Conservation (phyloP, 2,329 filamentous ascomycete genomes). For the Tolypocladium endophyticum region DNA sequence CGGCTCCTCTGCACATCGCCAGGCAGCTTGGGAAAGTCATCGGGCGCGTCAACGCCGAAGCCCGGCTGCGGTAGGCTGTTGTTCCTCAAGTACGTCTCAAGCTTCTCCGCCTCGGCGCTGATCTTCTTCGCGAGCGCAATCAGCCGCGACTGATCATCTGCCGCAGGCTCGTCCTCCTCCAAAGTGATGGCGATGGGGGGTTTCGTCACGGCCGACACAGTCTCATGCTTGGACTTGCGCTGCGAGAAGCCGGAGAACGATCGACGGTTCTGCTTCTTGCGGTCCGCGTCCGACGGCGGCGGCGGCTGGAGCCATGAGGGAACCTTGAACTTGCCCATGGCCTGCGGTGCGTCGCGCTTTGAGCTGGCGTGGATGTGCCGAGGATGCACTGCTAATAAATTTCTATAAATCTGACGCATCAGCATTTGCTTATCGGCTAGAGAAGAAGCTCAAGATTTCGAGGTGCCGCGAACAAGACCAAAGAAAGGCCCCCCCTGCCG, state of each 20-base stretch:
- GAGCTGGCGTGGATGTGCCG: background rate
- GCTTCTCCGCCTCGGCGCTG: conserved; percentile 34
- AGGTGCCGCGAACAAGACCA: background rate
- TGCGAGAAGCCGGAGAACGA: conserved; percentile 19
- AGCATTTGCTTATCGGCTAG: background rate
- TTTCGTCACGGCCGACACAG: background rate
- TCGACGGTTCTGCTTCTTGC: conserved; percentile 22
- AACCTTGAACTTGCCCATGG: conserved; percentile 23
- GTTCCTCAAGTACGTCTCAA: conserved; percentile 35
- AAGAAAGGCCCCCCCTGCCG: background rate
- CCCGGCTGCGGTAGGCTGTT: conserved; percentile 30
- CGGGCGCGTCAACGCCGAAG: conserved; percentile 32
- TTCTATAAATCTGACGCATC: background rate
- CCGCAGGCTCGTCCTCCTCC: background rate
- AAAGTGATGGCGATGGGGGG: background rate
- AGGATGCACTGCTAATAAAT: background rate
- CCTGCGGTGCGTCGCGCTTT: background rate
- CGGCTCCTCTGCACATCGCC: conserved; percentile 33
- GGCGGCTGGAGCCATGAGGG: conserved; percentile 22
- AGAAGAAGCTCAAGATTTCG: background rate
- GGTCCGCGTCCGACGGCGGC: conserved; percentile 12
- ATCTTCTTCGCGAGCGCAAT: conserved; percentile 36
- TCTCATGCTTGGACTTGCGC: conserved; percentile 11
- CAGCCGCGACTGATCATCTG: conserved; percentile 26
- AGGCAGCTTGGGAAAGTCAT: conserved; percentile 36